A percentile compares a stretch with the other conserved stretches of the same genome.
Evolutionary conservation across 2,329 filamentous ascomycete genomes (phyloP).

Genomic region (Cladosporium sp.): DNA sequence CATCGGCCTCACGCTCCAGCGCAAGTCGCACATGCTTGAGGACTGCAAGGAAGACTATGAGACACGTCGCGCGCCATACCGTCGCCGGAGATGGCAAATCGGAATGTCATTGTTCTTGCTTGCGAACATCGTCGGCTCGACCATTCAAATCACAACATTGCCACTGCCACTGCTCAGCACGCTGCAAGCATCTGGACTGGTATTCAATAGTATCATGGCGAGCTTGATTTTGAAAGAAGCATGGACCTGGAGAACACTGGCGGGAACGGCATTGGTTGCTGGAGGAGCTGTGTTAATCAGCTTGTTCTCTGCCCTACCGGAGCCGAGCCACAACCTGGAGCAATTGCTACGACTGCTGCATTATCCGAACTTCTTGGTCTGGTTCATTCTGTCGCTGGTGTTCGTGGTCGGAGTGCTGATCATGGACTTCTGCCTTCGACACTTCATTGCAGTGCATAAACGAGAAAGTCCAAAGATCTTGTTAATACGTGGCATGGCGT

Average conservation of each 20-base stretch:
- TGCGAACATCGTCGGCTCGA: slow-evolving; percentile 91
- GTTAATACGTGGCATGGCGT: slow-evolving; percentile 79
- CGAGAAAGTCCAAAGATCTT: slow-evolving; percentile 45
- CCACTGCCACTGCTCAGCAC: slow-evolving; percentile 93
- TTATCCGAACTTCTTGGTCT: slow-evolving; percentile 75
- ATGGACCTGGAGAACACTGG: slow-evolving; percentile 90
- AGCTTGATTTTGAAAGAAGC: slow-evolving; percentile 89
- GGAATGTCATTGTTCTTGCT: slow-evolving; percentile 98
- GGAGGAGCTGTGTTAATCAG: slow-evolving; percentile 88
- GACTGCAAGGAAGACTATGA: slow-evolving; percentile 85
- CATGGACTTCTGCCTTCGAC: slow-evolving; percentile 55
- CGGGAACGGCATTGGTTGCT: slow-evolving; percentile 86
- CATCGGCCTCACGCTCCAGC: slow-evolving; percentile 90
- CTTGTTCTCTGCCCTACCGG: slow-evolving; percentile 88
- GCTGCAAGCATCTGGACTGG: slow-evolving; percentile 89
- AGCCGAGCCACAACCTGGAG: slow-evolving; percentile 82
- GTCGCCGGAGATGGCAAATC: slow-evolving; percentile 86
- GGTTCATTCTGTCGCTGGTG: slow-evolving; percentile 81
- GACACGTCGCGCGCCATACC: slow-evolving; percentile 81
- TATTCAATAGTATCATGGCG: slow-evolving; percentile 98
- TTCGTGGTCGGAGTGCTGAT: slow-evolving; percentile 68
- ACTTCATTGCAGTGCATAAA: slow-evolving; percentile 34
- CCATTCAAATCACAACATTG: slow-evolving; percentile 94
- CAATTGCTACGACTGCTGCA: slow-evolving; percentile 78
- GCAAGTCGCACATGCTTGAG: slow-evolving; percentile 97